A percentile compares a stretch with the other conserved stretches of the same genome.
Evolutionary conservation across 345 rosid species (phyloP).

Genomic region (Eucalyptus cloeziana): DNA sequence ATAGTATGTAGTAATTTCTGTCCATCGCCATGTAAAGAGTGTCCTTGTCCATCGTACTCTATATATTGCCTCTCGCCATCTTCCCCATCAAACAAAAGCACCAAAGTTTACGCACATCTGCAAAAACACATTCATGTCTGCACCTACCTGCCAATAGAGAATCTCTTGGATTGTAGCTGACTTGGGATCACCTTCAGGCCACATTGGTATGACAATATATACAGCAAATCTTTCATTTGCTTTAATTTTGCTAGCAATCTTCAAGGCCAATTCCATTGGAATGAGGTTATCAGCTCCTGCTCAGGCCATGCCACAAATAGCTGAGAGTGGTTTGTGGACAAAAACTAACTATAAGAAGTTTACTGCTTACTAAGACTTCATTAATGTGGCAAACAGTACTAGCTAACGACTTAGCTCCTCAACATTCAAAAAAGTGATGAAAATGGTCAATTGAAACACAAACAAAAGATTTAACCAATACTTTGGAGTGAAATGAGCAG

Average conservation of each 20-base stretch:
- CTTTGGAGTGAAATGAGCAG: not conserved
- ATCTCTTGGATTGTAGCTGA: conserved; percentile 82
- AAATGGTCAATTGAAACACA: not conserved
- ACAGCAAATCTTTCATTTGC: conserved; percentile 82
- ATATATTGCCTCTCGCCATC: not conserved
- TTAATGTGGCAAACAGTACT: not conserved
- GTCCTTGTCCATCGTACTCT: not conserved
- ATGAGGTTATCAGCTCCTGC: conserved; percentile 90
- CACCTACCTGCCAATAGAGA: conserved; percentile 85
- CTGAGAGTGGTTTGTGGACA: not conserved
- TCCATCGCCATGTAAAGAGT: not conserved
- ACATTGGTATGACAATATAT: conserved; percentile 77
- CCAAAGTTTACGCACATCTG: not conserved
- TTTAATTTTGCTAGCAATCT: conserved; percentile 79
- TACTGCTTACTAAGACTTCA: not conserved
- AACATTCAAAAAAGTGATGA: not conserved
- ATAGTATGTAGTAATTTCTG: not conserved
- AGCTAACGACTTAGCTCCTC: not conserved
- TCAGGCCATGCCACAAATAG: not conserved
- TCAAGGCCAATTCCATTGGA: conserved; percentile 95
- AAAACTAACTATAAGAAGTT: not conserved
- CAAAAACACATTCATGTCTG: not conserved
- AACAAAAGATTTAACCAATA: not conserved
- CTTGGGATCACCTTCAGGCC: conserved; percentile 99
- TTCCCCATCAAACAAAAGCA: not conserved